Evolutionary conservation across 306 rosid genomes (phyloP), one percentile per base, ranked within the genome.

Genomic region (Canavalia gladiata): DNA sequence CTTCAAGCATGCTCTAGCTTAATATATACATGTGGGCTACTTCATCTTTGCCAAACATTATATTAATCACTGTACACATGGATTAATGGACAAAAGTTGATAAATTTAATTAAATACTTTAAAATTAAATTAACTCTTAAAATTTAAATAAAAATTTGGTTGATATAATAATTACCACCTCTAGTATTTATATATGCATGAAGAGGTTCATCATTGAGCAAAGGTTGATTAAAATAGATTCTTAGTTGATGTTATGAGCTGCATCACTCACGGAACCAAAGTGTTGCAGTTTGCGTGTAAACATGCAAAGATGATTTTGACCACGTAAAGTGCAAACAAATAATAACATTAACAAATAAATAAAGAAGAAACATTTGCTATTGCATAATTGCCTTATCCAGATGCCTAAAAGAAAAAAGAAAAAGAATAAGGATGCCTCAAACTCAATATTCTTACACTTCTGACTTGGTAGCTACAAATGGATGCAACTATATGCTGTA

Each of bases 241-340:
- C 18, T 52, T 25, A 56, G 33, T 39, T 25, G 30, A 56, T 28
- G 10, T 72, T 18, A 13, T 74, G 78, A 74, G 68, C 7, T 57
- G 78, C 54, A 11, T 42, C 28, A 45, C 6, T 66, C 33, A 31
- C 35, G 71, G 25, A 59, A 75, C 6, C 45, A 43, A 41, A 18
- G 34, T 69, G 70, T 58, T 59, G 77, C 35, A 75, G 39, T 75
- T 77, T 64, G 30, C 74, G 71, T 77, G 82, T 66, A 54, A 10
- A 50, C 52, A 66, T 52, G 54, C 30, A 11, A 66, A 77, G 43
- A 52, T 39, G 74, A 51, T 6, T 77, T 65, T 77, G 81, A 52
- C 74, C 35, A 59, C 58, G 47, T 51, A 35, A 77, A 51, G 65
- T 50, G 74, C 2, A 10, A 3, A 33, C 10, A 3, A 7, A 2